Conservation (phyloP, 371 early-diverging fungal species). For the Catenaria anguillulae region DNA sequence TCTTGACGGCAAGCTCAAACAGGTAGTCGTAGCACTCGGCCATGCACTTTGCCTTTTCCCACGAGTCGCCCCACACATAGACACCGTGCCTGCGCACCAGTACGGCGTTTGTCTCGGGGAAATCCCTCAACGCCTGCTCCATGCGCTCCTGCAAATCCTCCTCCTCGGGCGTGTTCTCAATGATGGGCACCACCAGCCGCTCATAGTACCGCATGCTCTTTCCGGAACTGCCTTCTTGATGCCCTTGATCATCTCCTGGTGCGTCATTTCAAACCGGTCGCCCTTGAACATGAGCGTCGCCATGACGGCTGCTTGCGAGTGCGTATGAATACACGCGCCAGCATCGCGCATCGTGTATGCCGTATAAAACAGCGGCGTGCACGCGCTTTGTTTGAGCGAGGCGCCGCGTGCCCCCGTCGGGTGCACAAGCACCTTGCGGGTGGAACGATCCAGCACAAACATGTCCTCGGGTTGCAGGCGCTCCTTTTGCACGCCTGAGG, state of each 20-base stretch:
- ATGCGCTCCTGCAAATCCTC: conserved; percentile 80
- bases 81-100: conserved; percentile 83
- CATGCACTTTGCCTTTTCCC: conserved; percentile 96
- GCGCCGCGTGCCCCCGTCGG: conserved; percentile 26
- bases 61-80: conserved; percentile 84
- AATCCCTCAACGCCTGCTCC: conserved; percentile 72
- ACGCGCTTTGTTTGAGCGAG: conserved; percentile 44
- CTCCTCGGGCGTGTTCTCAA: conserved; percentile 91
- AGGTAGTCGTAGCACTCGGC: conserved; percentile 97
- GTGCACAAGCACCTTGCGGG: conserved; percentile 40
- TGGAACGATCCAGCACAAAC: conserved; percentile 57
- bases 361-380: conserved; percentile 90
- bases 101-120: conserved; percentile 90
- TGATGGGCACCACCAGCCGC: conserved; percentile 80
- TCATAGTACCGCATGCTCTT: conserved; percentile 59
- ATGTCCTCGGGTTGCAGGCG: conserved; percentile 69
- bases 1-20: conserved; percentile 88
- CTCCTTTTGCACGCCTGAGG: conserved; percentile 92
- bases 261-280: conserved; percentile 62
- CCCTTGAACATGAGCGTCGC: conserved; percentile 65
- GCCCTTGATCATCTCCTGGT: conserved; percentile 98
- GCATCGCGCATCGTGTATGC: conserved; percentile 75
- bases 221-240: conserved; percentile 58
- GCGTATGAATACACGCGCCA: conserved; percentile 93
- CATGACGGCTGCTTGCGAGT: conserved; percentile 90